Conservation (phyloP, 352 stramenopile genomes). For the Pythium monospermum region DNA sequence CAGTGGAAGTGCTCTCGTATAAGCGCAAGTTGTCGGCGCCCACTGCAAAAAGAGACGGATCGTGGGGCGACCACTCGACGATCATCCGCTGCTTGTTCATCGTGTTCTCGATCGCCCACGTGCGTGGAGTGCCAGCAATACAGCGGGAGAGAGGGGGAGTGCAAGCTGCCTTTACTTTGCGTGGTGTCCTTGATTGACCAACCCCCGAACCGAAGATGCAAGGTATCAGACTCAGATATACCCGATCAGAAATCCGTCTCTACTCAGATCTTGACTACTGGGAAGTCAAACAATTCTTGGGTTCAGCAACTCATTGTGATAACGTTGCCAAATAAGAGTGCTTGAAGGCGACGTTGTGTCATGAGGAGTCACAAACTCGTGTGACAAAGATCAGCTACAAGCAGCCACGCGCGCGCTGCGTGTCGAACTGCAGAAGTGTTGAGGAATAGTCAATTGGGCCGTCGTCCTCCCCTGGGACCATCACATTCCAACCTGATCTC, state of each 20-base stretch:
- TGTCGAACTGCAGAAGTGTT: too few species aligned
- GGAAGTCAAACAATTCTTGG: conserved; percentile 6
- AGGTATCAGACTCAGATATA: background rate
- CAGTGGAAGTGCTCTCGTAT: conserved; percentile 51
- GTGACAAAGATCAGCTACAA: conserved; percentile 22
- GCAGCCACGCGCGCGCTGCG: background rate
- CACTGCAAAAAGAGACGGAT: conserved; percentile 78
- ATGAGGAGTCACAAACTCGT: conserved; percentile 4
- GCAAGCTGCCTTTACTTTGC: background rate
- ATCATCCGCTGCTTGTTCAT: conserved; percentile 77
- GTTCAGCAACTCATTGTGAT: too few species aligned
- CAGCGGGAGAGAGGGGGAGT: background rate
- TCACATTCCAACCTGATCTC: too few species aligned
- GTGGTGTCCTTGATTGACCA: background rate
- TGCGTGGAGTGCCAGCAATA: background rate
- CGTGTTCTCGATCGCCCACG: background rate
- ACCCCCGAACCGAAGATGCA: background rate
- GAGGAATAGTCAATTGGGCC: too few species aligned
- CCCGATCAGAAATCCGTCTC: background rate
- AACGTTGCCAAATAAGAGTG: conserved; percentile 14
- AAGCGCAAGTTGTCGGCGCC: conserved; percentile 77
- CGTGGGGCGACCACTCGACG: conserved; percentile 82
- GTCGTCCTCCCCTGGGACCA: too few species aligned
- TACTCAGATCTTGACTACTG: conserved; percentile 5
- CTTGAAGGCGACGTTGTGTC: too few species aligned